Evolutionary conservation across 257 asterid genomes (phyloP).

Genomic region (Ocimum tenuiflorum): DNA sequence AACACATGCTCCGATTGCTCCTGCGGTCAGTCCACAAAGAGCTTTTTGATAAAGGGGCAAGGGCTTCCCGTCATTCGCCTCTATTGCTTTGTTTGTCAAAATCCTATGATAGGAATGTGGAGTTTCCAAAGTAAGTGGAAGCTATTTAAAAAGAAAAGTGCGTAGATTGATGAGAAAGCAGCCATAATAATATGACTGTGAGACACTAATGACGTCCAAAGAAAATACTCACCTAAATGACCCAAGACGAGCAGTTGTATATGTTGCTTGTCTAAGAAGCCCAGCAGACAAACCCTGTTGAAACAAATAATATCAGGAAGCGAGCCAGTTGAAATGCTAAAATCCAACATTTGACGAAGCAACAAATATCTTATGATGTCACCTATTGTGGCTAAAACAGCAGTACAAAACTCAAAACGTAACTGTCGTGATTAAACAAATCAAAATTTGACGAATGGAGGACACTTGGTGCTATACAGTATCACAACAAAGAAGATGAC

Average conservation of each 20-base stretch:
- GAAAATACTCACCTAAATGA: constrained; percentile 59
- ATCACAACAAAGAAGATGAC: too few relatives aligned
- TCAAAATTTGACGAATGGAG: too few relatives aligned
- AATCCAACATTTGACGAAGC: not conserved
- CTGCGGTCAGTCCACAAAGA: constrained; percentile 91
- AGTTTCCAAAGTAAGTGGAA: too few relatives aligned
- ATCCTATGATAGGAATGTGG: constrained; percentile 51
- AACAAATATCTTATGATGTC: not conserved
- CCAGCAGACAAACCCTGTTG: constrained; percentile 92
- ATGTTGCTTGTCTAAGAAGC: constrained; percentile 93
- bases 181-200: not conserved
- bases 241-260: constrained; percentile 95
- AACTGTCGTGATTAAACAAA: too few relatives aligned
- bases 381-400: not conserved
- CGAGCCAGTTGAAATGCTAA: not conserved
- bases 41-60: constrained; percentile 94
- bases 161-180: not conserved
- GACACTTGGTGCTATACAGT: too few relatives aligned
- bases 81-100: constrained; percentile 80
- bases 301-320: constrained; percentile 5
- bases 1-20: constrained; percentile 91
- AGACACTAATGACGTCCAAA: not conserved
- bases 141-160: too few relatives aligned
- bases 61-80: constrained; percentile 94
- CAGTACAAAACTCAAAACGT: not conserved